Conservation (phyloP, 129 eudicot species). For the Flaveria sonorensis region DNA sequence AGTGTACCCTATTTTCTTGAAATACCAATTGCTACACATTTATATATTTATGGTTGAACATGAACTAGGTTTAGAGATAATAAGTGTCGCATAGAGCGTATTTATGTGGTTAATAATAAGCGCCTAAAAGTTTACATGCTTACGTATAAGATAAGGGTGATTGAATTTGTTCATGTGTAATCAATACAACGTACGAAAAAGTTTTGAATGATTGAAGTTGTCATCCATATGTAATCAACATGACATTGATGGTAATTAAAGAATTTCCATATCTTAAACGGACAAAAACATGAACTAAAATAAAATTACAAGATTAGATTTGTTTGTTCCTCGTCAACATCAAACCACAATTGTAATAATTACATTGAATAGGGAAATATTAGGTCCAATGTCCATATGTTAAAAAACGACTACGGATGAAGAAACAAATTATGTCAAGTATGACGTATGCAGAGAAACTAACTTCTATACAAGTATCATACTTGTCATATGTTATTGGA, state of each 20-base stretch:
- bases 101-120: neutral
- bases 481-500: neutral
- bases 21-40: too few relatives aligned
- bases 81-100: neutral
- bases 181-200: neutral
- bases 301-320: constrained; percentile 24
- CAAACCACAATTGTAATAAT: constrained; percentile 12
- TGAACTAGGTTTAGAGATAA: neutral
- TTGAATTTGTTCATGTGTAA: constrained; percentile 3
- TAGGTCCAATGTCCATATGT: constrained; percentile 10
- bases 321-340: constrained; percentile 21
- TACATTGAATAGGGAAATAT: constrained; percentile 13
- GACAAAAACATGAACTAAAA: constrained; percentile 24
- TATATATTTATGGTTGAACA: too few relatives aligned
- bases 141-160: constrained; percentile 9
- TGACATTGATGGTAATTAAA: neutral
- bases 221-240: constrained; percentile 18
- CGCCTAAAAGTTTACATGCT: constrained; percentile 8
- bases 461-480: neutral
- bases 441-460: neutral
- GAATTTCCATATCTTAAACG: neutral
- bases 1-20: too few relatives aligned
- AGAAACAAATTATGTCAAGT: neutral
- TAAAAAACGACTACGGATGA: neutral
- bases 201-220: neutral